Base-by-base conservation (phyloP, 345 rosid species). In the Hibiscus syriacus region DNA sequence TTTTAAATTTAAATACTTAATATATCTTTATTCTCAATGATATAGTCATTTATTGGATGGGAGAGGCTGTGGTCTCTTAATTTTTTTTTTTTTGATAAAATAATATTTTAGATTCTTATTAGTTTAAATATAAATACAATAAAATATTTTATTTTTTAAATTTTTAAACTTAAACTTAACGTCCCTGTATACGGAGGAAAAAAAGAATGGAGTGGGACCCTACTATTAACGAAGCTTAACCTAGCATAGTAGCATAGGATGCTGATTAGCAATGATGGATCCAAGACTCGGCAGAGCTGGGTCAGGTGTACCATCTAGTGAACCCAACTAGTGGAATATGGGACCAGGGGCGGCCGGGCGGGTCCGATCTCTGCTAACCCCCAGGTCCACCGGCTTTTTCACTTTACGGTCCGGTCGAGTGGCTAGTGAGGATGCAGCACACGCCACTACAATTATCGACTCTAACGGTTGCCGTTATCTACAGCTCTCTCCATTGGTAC, bases 211-310 rank as follows among this genome's bases (percentile, higher is more conserved):
- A n/a, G n/a, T n/a, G n/a, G n/a, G n/a, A n/a, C n/a, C n/a, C n/a
- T n/a, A n/a, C n/a, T n/a, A n/a, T n/a, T n/a, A n/a, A 13, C 13
- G 14, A 12, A 36, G 46, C 5, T 32, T 49, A 25, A 9, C 13
- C 52, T 8, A 55, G 69, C 75, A 72, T 79, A 48, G 78, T 8
- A 55, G 69, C 75, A 72, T 79, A 48, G 78, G 76, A 73, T 73
- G 54, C 80, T 59, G 57, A 43, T 27, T 6, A 22, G 41, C 23
- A 39, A 16, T 49, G 54, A 30, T 29, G 41, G 62, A 49, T 32
- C 39, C 49, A 68, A 30, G 2, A 5, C 36, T 29, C 19, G 66
- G 23, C 4, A 52, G 56, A 27, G 41, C 25, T 66, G 55, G 75
- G 50, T 29, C 30, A 55, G 72, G 78, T 19, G 54, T 48, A 48